A percentile compares a stretch with the other conserved stretches of the same genome.
Conservation (phyloP, 305 asterid species). For the Fraxinus dipetala region DNA sequence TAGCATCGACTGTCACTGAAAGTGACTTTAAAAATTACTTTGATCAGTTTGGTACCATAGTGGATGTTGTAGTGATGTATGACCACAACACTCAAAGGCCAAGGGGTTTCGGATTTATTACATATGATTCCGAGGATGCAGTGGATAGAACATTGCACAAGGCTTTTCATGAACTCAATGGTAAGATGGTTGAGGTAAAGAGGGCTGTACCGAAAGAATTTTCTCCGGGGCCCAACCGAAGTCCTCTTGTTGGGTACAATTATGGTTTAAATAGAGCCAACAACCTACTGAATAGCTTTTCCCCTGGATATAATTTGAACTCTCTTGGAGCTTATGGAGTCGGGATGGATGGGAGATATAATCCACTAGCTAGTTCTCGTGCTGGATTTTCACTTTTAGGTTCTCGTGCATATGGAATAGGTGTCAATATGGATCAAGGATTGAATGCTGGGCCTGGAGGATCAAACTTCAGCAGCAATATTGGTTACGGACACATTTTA, state of each 20-base stretch:
- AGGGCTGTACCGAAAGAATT: slow-evolving; percentile 66
- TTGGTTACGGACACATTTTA: slow-evolving; percentile 54
- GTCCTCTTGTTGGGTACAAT: slow-evolving; percentile 52
- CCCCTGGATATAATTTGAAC: slow-evolving; percentile 50
- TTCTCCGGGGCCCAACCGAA: slow-evolving; percentile 53
- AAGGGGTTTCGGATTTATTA: slow-evolving; percentile 65
- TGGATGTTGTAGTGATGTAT: slow-evolving; percentile 64
- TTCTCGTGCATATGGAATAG: slow-evolving; percentile 60
- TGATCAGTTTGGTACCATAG: slow-evolving; percentile 55
- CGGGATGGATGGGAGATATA: slow-evolving; percentile 48
- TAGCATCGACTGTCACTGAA: slow-evolving; percentile 50
- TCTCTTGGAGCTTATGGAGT: slow-evolving; percentile 57
- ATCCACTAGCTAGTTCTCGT: slow-evolving; percentile 45
- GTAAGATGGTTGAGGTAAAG: slow-evolving; percentile 70
- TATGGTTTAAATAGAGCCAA: slow-evolving; percentile 50
- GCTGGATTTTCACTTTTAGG: slow-evolving; percentile 54
- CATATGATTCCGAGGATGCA: slow-evolving; percentile 62
- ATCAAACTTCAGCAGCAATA: slow-evolving; percentile 44
- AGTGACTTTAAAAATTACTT: slow-evolving; percentile 52
- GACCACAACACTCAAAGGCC: slow-evolving; percentile 73
- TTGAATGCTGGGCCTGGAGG: slow-evolving; percentile 49
- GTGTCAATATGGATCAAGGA: slow-evolving; percentile 57
- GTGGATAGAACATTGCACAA: slow-evolving; percentile 61
- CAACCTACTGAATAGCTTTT: slow-evolving; percentile 45
- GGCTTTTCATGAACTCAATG: slow-evolving; percentile 62